Conservation (phyloP, 768 basidiomycete species). For the Rhizopogon rudus region DNA sequence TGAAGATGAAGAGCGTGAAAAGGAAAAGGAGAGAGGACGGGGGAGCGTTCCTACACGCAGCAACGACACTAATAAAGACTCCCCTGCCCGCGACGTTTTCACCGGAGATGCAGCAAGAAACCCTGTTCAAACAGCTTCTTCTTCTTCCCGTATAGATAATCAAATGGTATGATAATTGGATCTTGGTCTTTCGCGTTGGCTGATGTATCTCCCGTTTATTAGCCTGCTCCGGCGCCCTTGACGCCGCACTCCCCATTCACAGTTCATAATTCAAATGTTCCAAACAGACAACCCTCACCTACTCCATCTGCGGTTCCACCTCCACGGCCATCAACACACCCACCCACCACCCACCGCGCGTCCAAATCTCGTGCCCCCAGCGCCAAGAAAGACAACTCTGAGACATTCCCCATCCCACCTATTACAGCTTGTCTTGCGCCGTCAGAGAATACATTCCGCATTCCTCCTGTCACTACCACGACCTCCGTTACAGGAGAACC, state of each 20-base stretch:
- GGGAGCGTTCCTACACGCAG: conserved; percentile 15
- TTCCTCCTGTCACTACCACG: conserved; percentile 15
- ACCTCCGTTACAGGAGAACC: conserved; percentile 25
- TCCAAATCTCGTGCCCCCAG: conserved; percentile 24
- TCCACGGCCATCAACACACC: conserved; percentile 11
- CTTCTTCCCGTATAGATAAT: conserved; percentile 15
- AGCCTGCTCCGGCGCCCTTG: conserved; percentile 20
- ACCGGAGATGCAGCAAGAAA: conserved; percentile 15
- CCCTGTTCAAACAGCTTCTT: conserved; percentile 8
- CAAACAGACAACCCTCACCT: conserved; percentile 20
- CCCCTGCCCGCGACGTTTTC: conserved; percentile 10
- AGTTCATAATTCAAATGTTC: conserved; percentile 11
- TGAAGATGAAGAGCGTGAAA: conserved; percentile 71
- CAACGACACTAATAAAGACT: conserved; percentile 15
- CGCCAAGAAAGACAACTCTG: conserved; percentile 24
- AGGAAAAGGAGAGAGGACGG: conserved; percentile 39
- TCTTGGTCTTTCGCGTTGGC: background rate
- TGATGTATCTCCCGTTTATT: conserved; percentile 1
- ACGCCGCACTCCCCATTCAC: conserved; percentile 29
- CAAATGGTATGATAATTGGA: conserved; percentile 24
- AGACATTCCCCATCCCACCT: conserved; percentile 13
- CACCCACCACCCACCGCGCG: conserved; percentile 15
- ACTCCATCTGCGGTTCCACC: conserved; percentile 13
- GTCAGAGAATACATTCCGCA: conserved; percentile 26
- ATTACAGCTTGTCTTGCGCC: conserved; percentile 18